Evolutionary conservation across 768 basidiomycete genomes (phyloP).

Genomic region (Tephrocybe sp.): DNA sequence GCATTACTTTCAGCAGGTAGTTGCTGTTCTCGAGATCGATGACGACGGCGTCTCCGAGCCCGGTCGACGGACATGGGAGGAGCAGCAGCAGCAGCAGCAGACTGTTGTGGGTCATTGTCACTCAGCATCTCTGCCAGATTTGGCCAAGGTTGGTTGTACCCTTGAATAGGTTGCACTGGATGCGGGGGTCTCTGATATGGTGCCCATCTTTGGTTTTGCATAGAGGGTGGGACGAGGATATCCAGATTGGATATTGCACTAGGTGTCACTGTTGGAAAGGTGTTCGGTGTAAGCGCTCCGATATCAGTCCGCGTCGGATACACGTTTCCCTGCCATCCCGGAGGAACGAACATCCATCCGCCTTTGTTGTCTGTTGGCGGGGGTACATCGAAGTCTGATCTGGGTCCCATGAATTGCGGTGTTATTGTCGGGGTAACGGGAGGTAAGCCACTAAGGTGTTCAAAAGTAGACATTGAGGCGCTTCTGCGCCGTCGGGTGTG

Average conservation of each 20-base stretch:
- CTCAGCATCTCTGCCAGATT: neutral
- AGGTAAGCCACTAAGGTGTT: too few relatives aligned
- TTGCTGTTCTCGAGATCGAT: neutral
- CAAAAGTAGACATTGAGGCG: too few relatives aligned
- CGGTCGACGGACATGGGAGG: neutral
- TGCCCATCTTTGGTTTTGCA: neutral
- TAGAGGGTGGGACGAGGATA: neutral
- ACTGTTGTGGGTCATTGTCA: neutral
- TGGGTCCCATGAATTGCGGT: neutral
- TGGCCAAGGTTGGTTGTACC: neutral
- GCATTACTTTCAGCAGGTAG: too few relatives aligned
- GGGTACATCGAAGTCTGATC: too few relatives aligned
- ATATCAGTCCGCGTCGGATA: neutral
- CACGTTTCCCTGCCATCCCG: neutral
- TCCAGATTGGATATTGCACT: constrained; percentile 1
- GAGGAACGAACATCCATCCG: too few relatives aligned
- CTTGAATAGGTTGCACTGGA: neutral
- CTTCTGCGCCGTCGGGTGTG: too few relatives aligned
- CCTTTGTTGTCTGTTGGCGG: too few relatives aligned
- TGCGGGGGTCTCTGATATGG: neutral
- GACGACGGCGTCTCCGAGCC: neutral
- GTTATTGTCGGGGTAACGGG: neutral
- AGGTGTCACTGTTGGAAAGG: neutral
- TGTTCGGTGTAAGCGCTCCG: neutral
- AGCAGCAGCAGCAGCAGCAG: neutral